Percentiles rank a stretch among this genome's conserved stretches.
These are phyloP conservation scores for Elongisporangium undulatum DNA, from an alignment of 352 stramenopile genomes.

Conservation along the genomic window DNA sequence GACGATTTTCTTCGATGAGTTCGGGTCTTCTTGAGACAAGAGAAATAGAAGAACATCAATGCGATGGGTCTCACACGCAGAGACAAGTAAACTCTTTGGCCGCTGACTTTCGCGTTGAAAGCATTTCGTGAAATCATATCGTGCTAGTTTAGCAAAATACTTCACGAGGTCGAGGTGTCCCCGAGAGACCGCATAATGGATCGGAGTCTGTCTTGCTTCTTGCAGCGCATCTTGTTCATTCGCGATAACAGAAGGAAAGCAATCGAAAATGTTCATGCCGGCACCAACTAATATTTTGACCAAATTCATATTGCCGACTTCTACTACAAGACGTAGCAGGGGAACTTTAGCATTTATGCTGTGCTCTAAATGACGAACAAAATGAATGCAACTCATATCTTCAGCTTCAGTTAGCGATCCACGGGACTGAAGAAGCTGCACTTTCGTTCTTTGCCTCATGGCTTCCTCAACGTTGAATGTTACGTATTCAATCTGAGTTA, in stretches of 20 bases:
- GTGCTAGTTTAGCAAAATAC: constrained; percentile 32
- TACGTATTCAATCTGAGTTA: neutral
- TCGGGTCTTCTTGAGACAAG: constrained; percentile 14
- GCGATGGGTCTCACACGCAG: constrained; percentile 31
- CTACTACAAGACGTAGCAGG: constrained; percentile 34
- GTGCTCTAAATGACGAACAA: constrained; percentile 33
- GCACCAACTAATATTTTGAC: constrained; percentile 32
- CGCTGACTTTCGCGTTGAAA: constrained; percentile 35
- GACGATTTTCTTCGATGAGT: neutral
- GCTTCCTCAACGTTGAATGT: constrained; percentile 16
- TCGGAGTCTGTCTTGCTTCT: constrained; percentile 26
- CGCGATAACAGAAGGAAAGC: neutral
- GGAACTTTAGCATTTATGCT: constrained; percentile 37
- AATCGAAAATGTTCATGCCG: constrained; percentile 38
- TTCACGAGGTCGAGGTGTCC: constrained; percentile 38
- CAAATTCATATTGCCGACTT: constrained; percentile 25
- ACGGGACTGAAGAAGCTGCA: constrained; percentile 4
- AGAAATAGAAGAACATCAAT: constrained; percentile 33
- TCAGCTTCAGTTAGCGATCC: constrained; percentile 13
- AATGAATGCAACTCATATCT: constrained; percentile 10
- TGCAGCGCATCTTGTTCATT: neutral
- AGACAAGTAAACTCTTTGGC: constrained; percentile 38
- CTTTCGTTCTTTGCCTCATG: constrained; percentile 20
- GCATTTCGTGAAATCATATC: constrained; percentile 38
- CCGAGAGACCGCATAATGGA: constrained; percentile 45